Percentiles rank a stretch among this genome's conserved stretches.
Conservation (phyloP, 805 yeast species). For the Jamesozyma lodderae region DNA sequence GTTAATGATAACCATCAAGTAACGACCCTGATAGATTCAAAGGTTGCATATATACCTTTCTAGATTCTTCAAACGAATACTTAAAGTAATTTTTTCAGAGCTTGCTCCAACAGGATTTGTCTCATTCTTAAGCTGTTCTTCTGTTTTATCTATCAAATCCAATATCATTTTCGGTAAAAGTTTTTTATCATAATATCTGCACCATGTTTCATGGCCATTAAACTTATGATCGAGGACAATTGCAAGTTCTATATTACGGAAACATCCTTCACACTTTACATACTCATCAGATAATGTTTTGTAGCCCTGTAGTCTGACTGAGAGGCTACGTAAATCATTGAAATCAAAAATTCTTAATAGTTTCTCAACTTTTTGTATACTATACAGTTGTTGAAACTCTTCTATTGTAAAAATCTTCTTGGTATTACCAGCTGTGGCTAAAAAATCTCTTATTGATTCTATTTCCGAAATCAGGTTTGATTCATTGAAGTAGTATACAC, state of each 20-base stretch:
- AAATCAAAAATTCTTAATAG: background rate
- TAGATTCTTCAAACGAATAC: too few relatives aligned
- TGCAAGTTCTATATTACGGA: slow-evolving; percentile 7
- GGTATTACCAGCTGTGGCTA: too few relatives aligned
- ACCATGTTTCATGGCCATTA: slow-evolving; percentile 18
- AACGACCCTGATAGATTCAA: too few relatives aligned
- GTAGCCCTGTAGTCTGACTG: background rate
- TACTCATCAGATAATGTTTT: background rate
- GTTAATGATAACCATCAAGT: too few relatives aligned
- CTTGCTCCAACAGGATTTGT: too few relatives aligned
- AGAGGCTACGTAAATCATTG: background rate
- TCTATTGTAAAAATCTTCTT: background rate
- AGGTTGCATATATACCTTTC: too few relatives aligned
- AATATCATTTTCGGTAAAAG: slow-evolving; percentile 7
- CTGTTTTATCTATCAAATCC: background rate
- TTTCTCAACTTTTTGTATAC: background rate
- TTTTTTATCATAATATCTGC: slow-evolving; percentile 13
- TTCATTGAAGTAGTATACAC: slow-evolving; percentile 10
- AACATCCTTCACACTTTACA: slow-evolving; percentile 12
- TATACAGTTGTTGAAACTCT: background rate
- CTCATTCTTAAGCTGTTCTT: background rate
- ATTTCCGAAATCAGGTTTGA: slow-evolving; percentile 11
- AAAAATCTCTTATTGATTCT: slow-evolving; percentile 5
- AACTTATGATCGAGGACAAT: slow-evolving; percentile 4
- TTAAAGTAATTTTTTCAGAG: too few relatives aligned